These are phyloP conservation scores for Backusella parvicylindrica DNA, from an alignment of 192 early-diverging fungal species.

Conservation along the genomic window DNA sequence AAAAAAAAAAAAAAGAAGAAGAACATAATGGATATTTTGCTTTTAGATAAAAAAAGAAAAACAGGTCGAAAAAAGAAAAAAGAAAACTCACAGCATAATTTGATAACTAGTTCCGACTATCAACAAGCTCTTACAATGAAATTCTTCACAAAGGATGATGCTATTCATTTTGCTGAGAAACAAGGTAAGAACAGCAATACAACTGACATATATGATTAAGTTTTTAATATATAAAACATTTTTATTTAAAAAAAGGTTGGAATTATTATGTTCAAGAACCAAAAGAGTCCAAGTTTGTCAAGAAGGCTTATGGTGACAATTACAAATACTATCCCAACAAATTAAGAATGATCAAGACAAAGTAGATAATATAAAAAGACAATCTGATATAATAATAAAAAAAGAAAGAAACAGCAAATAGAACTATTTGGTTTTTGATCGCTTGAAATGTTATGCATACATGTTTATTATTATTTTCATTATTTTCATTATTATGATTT, in stretches of 20 bases:
- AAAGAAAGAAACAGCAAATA: not conserved
- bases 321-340: slow-evolving; percentile 82
- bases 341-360: slow-evolving; percentile 80
- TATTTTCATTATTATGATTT: too few relatives aligned
- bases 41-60: not conserved
- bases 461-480: not conserved
- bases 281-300: slow-evolving; percentile 70
- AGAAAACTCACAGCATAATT: not conserved
- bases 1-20: too few relatives aligned
- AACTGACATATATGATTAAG: not conserved
- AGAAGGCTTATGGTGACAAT: slow-evolving; percentile 90
- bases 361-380: slow-evolving; percentile 48
- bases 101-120: slow-evolving; percentile 66
- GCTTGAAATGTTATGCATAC: not conserved
- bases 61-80: not conserved
- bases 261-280: slow-evolving; percentile 90
- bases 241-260: slow-evolving; percentile 52
- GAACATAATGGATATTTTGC: too few relatives aligned
- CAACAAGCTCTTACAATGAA: slow-evolving; percentile 79
- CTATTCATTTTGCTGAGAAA: slow-evolving; percentile 91
- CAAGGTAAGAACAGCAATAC: slow-evolving; percentile 71
- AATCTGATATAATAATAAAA: not conserved
- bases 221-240: not conserved
- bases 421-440: too few relatives aligned
- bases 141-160: slow-evolving; percentile 84